Conservation (phyloP, 2,329 filamentous ascomycete genomes). For the Myriosclerotinia curreyana region DNA sequence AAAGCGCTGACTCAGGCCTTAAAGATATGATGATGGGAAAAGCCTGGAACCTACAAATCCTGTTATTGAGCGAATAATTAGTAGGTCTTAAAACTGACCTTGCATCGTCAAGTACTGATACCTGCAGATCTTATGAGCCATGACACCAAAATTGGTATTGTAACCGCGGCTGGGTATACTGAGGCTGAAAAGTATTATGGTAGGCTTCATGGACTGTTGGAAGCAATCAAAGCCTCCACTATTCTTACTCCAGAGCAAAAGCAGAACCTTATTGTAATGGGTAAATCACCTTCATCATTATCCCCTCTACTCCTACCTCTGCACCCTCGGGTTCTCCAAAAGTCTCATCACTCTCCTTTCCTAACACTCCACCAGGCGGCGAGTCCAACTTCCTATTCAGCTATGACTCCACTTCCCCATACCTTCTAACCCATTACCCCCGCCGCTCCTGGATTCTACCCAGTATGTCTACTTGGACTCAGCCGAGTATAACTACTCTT, state of each 20-base stretch:
- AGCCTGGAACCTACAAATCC: slow-evolving; percentile 73
- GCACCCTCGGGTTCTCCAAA: neutral
- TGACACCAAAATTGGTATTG: slow-evolving; percentile 85
- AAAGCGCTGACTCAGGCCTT: slow-evolving; percentile 41
- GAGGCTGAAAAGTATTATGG: slow-evolving; percentile 82
- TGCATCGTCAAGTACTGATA: slow-evolving; percentile 23
- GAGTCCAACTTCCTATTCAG: slow-evolving; percentile 95
- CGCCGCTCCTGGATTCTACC: slow-evolving; percentile 69
- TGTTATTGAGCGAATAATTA: slow-evolving; percentile 63
- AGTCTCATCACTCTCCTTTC: neutral
- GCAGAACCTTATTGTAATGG: slow-evolving; percentile 83
- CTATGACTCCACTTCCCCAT: slow-evolving; percentile 61
- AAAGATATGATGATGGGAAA: slow-evolving; percentile 71
- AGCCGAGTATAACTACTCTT: slow-evolving; percentile 73
- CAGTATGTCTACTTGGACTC: slow-evolving; percentile 74
- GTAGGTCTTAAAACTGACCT: slow-evolving; percentile 37
- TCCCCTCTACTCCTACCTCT: neutral
- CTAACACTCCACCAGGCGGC: slow-evolving; percentile 51
- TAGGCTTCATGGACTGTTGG: slow-evolving; percentile 80
- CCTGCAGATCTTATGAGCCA: slow-evolving; percentile 68
- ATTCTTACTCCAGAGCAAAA: slow-evolving; percentile 64
- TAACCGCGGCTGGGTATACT: slow-evolving; percentile 94
- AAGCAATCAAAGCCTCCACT: slow-evolving; percentile 64
- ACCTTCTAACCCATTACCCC: slow-evolving; percentile 66
- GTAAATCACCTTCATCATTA: slow-evolving; percentile 24